These are phyloP conservation scores for Glycine tomentella DNA, from an alignment of 306 rosid species.

Conservation along the genomic window DNA sequence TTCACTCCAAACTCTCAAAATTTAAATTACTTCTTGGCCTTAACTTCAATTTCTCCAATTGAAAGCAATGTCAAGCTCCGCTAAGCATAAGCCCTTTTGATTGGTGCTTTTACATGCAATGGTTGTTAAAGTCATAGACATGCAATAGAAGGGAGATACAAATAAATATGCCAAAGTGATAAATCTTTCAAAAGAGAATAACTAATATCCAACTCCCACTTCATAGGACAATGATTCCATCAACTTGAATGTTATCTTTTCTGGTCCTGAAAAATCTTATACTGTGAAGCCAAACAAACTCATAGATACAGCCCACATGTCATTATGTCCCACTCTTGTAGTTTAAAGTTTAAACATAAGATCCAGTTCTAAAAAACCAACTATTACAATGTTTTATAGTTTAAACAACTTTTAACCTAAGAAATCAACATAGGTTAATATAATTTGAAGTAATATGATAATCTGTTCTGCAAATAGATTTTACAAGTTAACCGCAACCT, in stretches of 20 bases:
- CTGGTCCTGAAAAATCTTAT: constrained; percentile 1
- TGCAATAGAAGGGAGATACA: constrained; percentile 6
- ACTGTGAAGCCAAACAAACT: background rate
- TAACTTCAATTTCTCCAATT: no score
- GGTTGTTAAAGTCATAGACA: background rate
- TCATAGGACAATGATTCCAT: constrained; percentile 16
- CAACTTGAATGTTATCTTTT: constrained; percentile 17
- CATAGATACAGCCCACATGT: constrained; percentile 5
- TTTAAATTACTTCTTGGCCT: background rate
- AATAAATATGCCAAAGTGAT: background rate
- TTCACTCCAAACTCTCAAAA: constrained; percentile 28
- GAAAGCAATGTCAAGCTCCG: constrained; percentile 7
- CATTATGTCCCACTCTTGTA: constrained; percentile 3
- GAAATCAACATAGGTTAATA: no score
- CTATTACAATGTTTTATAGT: no score
- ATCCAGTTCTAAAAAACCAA: background rate
- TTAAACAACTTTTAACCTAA: no score
- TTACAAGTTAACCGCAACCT: background rate
- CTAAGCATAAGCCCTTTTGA: constrained; percentile 4
- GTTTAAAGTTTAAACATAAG: no score
- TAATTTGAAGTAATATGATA: no score
- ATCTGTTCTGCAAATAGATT: background rate
- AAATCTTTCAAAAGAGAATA: constrained; percentile 33
- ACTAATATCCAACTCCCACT: constrained; percentile 22
- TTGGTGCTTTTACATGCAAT: constrained; percentile 4